Base-by-base conservation (phyloP, 176 grass and related monocot species). In the Ensete glaucum region DNA sequence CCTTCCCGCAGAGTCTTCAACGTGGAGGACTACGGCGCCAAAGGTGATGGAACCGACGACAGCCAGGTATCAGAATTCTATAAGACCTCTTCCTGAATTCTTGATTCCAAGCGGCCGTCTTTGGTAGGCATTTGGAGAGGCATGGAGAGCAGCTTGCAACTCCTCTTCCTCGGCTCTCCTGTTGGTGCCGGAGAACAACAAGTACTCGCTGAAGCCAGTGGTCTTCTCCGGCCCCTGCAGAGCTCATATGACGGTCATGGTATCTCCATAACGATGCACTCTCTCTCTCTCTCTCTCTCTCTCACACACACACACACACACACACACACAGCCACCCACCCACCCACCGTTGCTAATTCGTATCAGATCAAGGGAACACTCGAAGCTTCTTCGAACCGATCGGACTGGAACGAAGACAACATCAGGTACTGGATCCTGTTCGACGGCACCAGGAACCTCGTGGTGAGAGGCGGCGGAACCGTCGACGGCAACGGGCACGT, bases 141-240 rank as follows among this genome's bases (percentile, higher is more conserved):
- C 89, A 1, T 96, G 92, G 93, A 74, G 69, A 52, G 85, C 74
- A 9, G 83, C 89, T 11, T 96, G 93, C 52, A 53, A 70, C 20
- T 70, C 60, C 20, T 14, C 69, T 68, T 25, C 56, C 19, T 43
- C 72, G 9, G 52, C 79, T 62, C 27, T 78, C 26, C 22, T 86
- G 19, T 17, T 82, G 71, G 79, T 82, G 70, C 79, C 84, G 17
- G 22, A 67, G 70, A 26, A 54, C 55, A 82, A 79, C 22, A 86
- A 55, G 52, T 96, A 96, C 80, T 67, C 73, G 9, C 74, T 96
- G 21, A 88, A 78, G 67, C 89, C 92, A 48, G 50, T 96, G 9
- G 71, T 9, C 62, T 96, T 96, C 75, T 15, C 1, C 13, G 89
- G 92, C 24, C 92, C 92, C 65, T 92, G 92, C 73, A 80, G 80